Evolutionary conservation across 106 monocot genomes (phyloP).

Genomic region (Iris macrosiphon): DNA sequence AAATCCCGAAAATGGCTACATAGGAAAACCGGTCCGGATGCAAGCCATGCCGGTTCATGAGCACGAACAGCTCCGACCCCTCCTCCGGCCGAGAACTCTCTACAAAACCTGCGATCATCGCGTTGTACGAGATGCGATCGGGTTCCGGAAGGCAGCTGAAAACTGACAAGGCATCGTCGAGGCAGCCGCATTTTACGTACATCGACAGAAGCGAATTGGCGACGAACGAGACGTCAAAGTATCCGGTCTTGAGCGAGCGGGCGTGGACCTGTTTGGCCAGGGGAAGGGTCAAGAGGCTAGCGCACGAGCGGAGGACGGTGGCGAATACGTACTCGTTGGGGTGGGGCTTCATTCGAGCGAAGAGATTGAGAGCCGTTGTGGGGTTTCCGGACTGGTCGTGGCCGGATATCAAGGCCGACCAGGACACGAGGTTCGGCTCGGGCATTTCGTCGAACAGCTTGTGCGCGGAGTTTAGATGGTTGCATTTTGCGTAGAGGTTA

Average conservation of each 20-base stretch:
- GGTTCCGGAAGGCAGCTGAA: slow-evolving; percentile 31
- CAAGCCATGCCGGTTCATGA: slow-evolving; percentile 31
- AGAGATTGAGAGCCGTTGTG: slow-evolving; percentile 27
- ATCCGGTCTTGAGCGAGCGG: slow-evolving; percentile 31
- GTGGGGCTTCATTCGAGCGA: slow-evolving; percentile 26
- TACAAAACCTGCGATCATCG: slow-evolving; percentile 47
- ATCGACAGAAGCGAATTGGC: slow-evolving; percentile 57
- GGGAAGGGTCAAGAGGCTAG: slow-evolving; percentile 16
- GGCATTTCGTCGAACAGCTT: slow-evolving; percentile 38
- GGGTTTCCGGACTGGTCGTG: slow-evolving; percentile 30
- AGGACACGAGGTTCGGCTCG: slow-evolving; percentile 40
- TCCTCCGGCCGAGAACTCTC: slow-evolving; percentile 26
- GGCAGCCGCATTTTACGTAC: slow-evolving; percentile 54
- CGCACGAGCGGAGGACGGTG: slow-evolving; percentile 39
- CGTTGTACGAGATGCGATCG: slow-evolving; percentile 48
- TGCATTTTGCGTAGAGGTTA: slow-evolving; percentile 54
- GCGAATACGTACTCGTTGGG: slow-evolving; percentile 62
- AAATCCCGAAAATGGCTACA: slow-evolving; percentile 34
- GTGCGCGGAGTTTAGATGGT: slow-evolving; percentile 18
- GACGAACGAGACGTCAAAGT: slow-evolving; percentile 44
- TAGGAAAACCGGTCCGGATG: slow-evolving; percentile 46
- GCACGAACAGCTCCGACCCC: slow-evolving; percentile 41
- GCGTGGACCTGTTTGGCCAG: slow-evolving; percentile 46
- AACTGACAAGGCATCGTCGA: slow-evolving; percentile 26
- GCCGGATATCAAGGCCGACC: slow-evolving; percentile 51